Base-by-base conservation (phyloP, 2,329 filamentous ascomycete species). In the Alternaria sp. region DNA sequence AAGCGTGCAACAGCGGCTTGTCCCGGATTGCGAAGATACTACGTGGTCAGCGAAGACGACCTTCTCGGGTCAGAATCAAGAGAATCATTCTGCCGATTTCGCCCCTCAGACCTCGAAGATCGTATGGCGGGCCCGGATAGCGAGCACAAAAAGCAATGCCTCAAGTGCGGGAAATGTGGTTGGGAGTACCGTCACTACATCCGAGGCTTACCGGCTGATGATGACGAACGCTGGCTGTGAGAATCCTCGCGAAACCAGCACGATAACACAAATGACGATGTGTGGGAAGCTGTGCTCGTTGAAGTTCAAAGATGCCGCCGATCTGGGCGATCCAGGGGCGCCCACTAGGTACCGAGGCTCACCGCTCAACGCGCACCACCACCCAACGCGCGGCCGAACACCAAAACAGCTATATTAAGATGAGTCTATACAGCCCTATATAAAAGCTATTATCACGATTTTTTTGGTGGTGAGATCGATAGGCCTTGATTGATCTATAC, bases 211-310 rank as follows among this genome's bases (percentile, higher is more conserved):
- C 46, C 54, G 17, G 24, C 8, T 7, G 46, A 41, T 13, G 24
- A 33, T 29, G 46, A 51, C 45, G 54, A 56, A 34, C 46, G 39
- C 21, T 56, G 54, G 54, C 37, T 56, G 8, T 44, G 31, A 51
- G 13, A 28, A 3, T 7, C 4, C n/a, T 34, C 24, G 51, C 40
- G 13, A 26, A 41, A 41, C 10, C n/a, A 40, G 3, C 17, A 39
- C 44, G 29, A 55, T 55, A 50, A 40, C 37, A 40, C 26, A 33
- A 24, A 11, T 41, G 33, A 40, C 33, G 14, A 41, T 55, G 52
- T 55, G 14, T 49, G 28, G 52, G 42, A 34, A 50, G 37, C 17
- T 23, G 46, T 56, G 46, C 40, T 51, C 21, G 17, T 44, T 36
- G 24, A 23, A 37, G 11, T 23, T 28, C 33, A 24, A 54, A 45